Evolutionary conservation across 805 yeast genomes (phyloP).

Genomic region (Wickerhamiella cacticola): DNA sequence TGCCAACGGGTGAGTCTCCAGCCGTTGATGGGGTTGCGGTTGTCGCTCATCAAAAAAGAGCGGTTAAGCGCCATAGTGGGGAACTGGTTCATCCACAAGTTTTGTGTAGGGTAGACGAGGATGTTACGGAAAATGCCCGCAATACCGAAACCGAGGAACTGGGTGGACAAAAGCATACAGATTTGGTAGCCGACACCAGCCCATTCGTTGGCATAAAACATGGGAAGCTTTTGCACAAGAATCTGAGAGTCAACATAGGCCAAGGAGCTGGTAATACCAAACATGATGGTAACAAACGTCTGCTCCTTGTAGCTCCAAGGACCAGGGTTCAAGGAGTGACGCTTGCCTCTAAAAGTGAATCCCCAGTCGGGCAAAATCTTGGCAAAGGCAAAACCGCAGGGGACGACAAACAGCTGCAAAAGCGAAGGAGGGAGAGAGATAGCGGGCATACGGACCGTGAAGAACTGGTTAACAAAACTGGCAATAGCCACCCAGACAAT

Average conservation of each 20-base stretch:
- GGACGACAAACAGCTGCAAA: conserved; percentile 49
- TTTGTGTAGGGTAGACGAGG: conserved; percentile 35
- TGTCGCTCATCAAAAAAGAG: conserved; percentile 24
- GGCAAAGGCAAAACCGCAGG: conserved; percentile 40
- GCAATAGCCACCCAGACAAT: conserved; percentile 43
- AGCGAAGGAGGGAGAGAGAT: conserved; percentile 40
- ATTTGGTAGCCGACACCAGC: conserved; percentile 36
- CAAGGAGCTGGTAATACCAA: conserved; percentile 15
- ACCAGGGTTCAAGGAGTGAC: conserved; percentile 44
- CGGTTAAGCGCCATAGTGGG: conserved; percentile 48
- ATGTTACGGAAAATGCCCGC: conserved; percentile 45
- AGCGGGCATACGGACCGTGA: conserved; percentile 45
- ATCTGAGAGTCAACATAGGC: conserved; percentile 21
- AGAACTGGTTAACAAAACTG: conserved; percentile 44
- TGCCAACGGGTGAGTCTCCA: conserved; percentile 47
- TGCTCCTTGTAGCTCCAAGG: conserved; percentile 40
- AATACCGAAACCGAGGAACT: conserved; percentile 42
- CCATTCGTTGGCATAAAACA: conserved; percentile 26
- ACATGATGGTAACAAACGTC: conserved; percentile 31
- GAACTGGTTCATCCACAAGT: conserved; percentile 40
- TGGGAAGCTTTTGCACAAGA: conserved; percentile 27
- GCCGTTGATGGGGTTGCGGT: conserved; percentile 35
- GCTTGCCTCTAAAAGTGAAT: conserved; percentile 32
- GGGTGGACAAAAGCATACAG: conserved; percentile 37
- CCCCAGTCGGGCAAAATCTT: conserved; percentile 37